These are phyloP conservation scores for Pseudocohnilembus persalinus DNA, from an alignment of 169 alveolate species.

Conservation along the genomic window DNA sequence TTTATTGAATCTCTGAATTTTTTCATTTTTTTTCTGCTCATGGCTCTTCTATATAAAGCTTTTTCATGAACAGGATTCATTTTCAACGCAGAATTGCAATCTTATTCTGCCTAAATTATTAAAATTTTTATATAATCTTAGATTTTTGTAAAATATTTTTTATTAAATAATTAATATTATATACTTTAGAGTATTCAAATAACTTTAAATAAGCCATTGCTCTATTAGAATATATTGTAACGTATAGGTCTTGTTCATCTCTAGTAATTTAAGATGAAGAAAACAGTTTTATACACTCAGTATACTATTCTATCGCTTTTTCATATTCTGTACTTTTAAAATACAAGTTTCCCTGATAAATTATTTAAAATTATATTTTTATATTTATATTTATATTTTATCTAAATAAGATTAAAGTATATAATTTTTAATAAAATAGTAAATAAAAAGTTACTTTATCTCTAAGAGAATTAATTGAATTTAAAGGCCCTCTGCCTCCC, in stretches of 20 bases:
- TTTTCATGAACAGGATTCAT: neutral
- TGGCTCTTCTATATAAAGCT: neutral
- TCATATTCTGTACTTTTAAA: neutral
- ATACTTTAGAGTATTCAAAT: neutral
- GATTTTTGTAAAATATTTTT: no score
- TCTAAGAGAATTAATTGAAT: neutral
- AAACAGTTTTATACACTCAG: neutral
- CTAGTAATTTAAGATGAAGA: neutral
- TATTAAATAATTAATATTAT: no score
- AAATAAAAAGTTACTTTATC: neutral
- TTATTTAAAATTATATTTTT: no score
- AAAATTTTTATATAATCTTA: no score
- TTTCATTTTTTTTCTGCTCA: neutral
- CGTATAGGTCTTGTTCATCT: neutral
- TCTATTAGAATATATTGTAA: neutral
- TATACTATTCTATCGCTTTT: neutral
- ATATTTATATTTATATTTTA: no score
- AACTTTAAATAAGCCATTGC: neutral
- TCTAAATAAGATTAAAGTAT: neutral
- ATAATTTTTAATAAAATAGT: no score
- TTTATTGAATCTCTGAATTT: neutral
- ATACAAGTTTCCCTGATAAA: neutral
- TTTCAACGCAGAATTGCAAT: neutral
- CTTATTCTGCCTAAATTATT: neutral
- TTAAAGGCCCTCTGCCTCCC: neutral